These are phyloP conservation scores for Dactylellina leptospora DNA, from an alignment of 2,329 filamentous ascomycete genomes.

Conservation along the genomic window DNA sequence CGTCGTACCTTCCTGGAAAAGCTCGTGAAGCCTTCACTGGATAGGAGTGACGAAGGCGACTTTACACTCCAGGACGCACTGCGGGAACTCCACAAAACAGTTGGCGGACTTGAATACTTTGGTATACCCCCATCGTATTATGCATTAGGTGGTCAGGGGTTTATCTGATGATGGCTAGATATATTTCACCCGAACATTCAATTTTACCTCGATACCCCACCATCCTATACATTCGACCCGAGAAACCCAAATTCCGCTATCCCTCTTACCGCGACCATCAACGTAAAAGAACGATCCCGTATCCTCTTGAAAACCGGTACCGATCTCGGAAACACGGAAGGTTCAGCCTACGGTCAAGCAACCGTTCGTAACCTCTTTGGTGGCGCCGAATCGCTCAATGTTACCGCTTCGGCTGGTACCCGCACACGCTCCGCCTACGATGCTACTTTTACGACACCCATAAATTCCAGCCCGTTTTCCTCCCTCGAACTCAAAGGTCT, in stretches of 20 bases:
- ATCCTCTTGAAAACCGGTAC: slow-evolving; percentile 93
- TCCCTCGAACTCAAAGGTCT: slow-evolving; percentile 81
- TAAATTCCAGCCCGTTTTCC: slow-evolving; percentile 84
- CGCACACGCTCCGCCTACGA: slow-evolving; percentile 91
- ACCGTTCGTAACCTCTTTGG: slow-evolving; percentile 92
- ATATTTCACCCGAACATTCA: slow-evolving; percentile 86
- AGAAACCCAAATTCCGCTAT: slow-evolving; percentile 73
- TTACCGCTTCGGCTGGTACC: slow-evolving; percentile 83
- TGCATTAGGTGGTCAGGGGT: not conserved
- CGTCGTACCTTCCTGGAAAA: slow-evolving; percentile 82
- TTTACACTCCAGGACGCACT: slow-evolving; percentile 85
- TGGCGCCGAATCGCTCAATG: slow-evolving; percentile 85
- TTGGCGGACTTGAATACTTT: slow-evolving; percentile 79
- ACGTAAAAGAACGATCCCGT: slow-evolving; percentile 79
- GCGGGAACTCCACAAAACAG: slow-evolving; percentile 73
- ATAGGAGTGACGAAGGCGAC: slow-evolving; percentile 70
- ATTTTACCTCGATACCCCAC: slow-evolving; percentile 75
- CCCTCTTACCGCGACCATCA: slow-evolving; percentile 77
- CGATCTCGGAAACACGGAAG: slow-evolving; percentile 91
- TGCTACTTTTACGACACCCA: slow-evolving; percentile 80
- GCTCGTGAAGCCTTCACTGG: slow-evolving; percentile 79
- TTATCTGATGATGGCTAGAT: slow-evolving; percentile 64
- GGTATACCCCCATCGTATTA: slow-evolving; percentile 65
- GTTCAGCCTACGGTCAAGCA: slow-evolving; percentile 87
- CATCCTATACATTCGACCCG: slow-evolving; percentile 59